phyloP scores from a whole-genome alignment of 179 eudicot species.

The Heliamphora pulchella region DNA sequence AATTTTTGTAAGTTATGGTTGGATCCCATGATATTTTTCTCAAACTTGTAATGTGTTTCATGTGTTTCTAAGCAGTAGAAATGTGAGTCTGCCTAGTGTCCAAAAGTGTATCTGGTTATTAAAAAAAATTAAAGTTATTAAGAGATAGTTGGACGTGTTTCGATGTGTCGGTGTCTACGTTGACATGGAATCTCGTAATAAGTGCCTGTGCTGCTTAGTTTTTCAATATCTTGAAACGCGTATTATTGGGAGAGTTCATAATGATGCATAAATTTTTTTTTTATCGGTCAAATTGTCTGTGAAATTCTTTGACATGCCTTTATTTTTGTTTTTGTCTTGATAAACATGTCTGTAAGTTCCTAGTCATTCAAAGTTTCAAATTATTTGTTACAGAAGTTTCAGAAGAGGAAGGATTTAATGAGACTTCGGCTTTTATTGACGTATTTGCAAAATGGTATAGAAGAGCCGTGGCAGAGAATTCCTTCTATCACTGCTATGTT shows the following conservation, averaged over 20 bases:
- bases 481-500: slow-evolving; percentile 63
- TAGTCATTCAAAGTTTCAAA: neutral
- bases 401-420: slow-evolving; percentile 59
- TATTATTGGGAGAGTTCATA: neutral
- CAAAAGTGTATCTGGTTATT: too few relatives aligned
- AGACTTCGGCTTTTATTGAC: slow-evolving; percentile 58
- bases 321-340: neutral
- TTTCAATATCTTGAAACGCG: neutral
- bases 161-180: too few relatives aligned
- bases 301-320: neutral
- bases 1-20: too few relatives aligned
- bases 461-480: slow-evolving; percentile 76
- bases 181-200: neutral
- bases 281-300: neutral
- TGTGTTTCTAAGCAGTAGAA: too few relatives aligned
- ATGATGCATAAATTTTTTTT: neutral
- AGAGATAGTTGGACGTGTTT: too few relatives aligned
- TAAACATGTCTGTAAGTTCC: neutral
- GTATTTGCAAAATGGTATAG: slow-evolving; percentile 72
- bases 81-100: too few relatives aligned
- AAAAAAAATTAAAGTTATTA: too few relatives aligned
- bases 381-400: slow-evolving; percentile 42
- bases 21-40: too few relatives aligned
- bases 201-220: neutral
- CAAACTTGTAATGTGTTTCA: too few relatives aligned